A percentile compares a stretch with the other conserved stretches of the same genome.
These are phyloP conservation scores for Corniculantispora saksenae DNA, from an alignment of 2,329 filamentous ascomycete species.

Conservation along the genomic window DNA sequence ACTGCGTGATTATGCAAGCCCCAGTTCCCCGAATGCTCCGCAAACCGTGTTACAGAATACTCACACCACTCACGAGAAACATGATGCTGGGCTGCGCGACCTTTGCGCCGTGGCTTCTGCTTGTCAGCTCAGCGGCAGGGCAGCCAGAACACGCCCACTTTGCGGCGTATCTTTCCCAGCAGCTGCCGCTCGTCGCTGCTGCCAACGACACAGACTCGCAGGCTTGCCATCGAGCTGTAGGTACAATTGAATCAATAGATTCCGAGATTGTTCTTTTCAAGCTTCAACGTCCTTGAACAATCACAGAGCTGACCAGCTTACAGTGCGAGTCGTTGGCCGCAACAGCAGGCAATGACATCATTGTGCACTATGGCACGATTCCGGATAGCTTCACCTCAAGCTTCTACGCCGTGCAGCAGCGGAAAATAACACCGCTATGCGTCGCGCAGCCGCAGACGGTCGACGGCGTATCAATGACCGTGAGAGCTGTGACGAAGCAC, in stretches of 20 bases:
- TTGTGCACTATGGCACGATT: background rate
- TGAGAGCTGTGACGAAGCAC: background rate
- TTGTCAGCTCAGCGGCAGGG: too few relatives aligned
- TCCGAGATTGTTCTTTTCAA: too few relatives aligned
- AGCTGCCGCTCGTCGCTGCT: background rate
- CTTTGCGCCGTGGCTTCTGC: too few relatives aligned
- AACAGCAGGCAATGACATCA: background rate
- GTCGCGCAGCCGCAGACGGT: background rate
- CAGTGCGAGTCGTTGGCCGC: background rate
- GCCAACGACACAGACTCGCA: background rate
- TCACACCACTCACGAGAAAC: too few relatives aligned
- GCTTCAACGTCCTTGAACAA: too few relatives aligned
- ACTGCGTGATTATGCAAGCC: too few relatives aligned
- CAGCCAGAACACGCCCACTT: too few relatives aligned
- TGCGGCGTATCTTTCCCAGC: background rate
- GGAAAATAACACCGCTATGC: background rate
- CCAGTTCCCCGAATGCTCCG: too few relatives aligned
- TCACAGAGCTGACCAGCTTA: background rate
- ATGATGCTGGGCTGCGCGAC: too few relatives aligned
- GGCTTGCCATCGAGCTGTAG: background rate
- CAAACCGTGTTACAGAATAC: too few relatives aligned
- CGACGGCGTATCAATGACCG: background rate
- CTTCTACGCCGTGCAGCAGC: slow-evolving; percentile 10
- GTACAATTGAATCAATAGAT: background rate
- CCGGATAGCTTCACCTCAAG: background rate